Evolutionary conservation across 2,329 filamentous ascomycete species (phyloP).

Genomic region (Diaporthe citri): DNA sequence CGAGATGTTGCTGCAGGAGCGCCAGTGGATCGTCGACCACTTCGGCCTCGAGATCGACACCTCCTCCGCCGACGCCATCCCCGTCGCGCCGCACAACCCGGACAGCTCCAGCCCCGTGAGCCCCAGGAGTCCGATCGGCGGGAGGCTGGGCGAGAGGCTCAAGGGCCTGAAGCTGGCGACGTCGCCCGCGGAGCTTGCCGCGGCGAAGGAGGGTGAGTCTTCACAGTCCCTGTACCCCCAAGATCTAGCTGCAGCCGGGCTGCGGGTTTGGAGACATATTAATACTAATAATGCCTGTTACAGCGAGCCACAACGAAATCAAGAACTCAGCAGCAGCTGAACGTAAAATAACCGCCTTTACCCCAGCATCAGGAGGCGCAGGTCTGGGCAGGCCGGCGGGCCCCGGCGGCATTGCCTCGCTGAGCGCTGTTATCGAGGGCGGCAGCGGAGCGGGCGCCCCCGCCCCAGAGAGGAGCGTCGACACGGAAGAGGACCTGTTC

Average conservation of each 20-base stretch:
- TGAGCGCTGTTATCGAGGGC: constrained; percentile 57
- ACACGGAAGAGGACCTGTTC: constrained; percentile 85
- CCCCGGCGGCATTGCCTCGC: constrained; percentile 50
- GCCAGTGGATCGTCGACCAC: constrained; percentile 85
- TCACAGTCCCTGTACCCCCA: not conserved
- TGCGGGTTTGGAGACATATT: not conserved
- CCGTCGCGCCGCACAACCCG: constrained; percentile 43
- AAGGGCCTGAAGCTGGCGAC: constrained; percentile 84
- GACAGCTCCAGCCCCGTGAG: constrained; percentile 46
- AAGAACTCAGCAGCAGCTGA: constrained; percentile 31
- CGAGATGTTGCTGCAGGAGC: constrained; percentile 86
- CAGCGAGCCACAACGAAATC: constrained; percentile 29
- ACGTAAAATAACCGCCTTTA: constrained; percentile 39
- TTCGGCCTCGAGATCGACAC: constrained; percentile 72
- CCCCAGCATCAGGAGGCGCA: constrained; percentile 61
- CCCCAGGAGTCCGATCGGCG: constrained; percentile 72
- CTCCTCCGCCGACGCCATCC: constrained; percentile 43
- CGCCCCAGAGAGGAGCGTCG: constrained; percentile 51
- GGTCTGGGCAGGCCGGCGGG: constrained; percentile 58
- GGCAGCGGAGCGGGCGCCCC: constrained; percentile 46
- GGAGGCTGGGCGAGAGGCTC: constrained; percentile 82
- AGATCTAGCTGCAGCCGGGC: not conserved
- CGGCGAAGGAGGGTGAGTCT: constrained; percentile 64
- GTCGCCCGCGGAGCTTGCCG: constrained; percentile 72
- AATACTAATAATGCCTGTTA: constrained; percentile 48